phyloP scores from a whole-genome alignment of 768 basidiomycete species.

The Gautieria morchelliformis region DNA sequence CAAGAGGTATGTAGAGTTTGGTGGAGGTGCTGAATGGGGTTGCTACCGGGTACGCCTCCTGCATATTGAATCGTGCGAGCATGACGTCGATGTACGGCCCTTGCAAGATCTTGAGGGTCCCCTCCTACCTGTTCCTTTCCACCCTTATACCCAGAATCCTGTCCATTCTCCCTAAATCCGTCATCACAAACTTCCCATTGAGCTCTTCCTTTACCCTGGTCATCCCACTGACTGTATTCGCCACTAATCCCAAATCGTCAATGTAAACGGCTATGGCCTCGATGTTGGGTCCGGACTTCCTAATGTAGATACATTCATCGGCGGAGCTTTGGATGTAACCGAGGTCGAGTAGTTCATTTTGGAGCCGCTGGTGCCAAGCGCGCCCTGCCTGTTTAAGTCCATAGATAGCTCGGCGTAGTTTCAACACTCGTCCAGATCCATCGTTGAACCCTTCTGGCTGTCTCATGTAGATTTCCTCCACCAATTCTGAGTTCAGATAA shows the following conservation, averaged over 20 bases:
- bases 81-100: conserved; percentile 3
- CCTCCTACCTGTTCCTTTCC: conserved; percentile 11
- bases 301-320: conserved; percentile 18
- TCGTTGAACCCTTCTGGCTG: conserved; percentile 16
- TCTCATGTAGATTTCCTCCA: conserved; percentile 25
- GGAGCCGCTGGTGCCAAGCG: conserved; percentile 23
- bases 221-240: conserved; percentile 1
- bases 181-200: conserved; percentile 20
- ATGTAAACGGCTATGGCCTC: conserved; percentile 22
- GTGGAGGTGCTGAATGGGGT: too few relatives aligned
- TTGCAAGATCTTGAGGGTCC: conserved; percentile 7
- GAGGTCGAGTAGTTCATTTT: conserved; percentile 13
- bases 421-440: conserved; percentile 11
- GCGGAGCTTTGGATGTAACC: conserved; percentile 12
- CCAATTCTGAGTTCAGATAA: conserved; percentile 21
- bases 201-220: conserved; percentile 8
- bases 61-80: too few relatives aligned
- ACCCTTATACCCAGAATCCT: conserved; percentile 30
- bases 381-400: conserved; percentile 22
- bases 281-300: not conserved
- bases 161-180: conserved; percentile 23
- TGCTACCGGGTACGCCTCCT: too few relatives aligned
- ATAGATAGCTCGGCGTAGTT: conserved; percentile 17
- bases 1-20: too few relatives aligned
- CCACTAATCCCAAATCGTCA: conserved; percentile 19